Evolutionary conservation across 805 yeast species (phyloP).

Genomic region (Diddensiella santjacobensis): DNA sequence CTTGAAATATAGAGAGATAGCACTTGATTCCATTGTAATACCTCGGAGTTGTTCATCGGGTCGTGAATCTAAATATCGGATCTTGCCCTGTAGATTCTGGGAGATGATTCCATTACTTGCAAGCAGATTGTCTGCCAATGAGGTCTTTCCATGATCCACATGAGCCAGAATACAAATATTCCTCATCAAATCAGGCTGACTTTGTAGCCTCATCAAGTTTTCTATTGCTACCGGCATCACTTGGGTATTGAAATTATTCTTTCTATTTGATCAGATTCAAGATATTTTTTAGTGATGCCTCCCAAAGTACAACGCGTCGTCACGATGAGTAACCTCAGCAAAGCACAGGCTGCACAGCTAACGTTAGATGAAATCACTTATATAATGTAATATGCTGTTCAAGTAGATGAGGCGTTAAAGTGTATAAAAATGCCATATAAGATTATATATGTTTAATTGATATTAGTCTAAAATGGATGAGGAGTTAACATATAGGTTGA

Average conservation of each 20-base stretch:
- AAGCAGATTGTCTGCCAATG: slow-evolving; percentile 82
- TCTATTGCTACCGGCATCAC: slow-evolving; percentile 54
- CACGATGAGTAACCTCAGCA: no score
- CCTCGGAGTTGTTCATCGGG: slow-evolving; percentile 96
- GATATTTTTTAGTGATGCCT: no score
- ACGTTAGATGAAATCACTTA: no score
- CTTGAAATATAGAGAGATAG: slow-evolving; percentile 87
- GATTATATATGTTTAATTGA: neutral
- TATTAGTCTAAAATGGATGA: neutral
- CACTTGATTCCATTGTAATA: slow-evolving; percentile 96
- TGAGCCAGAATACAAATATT: slow-evolving; percentile 96
- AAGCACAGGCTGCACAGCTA: no score
- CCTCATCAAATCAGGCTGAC: slow-evolving; percentile 64
- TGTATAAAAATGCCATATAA: no score
- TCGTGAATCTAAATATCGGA: slow-evolving; percentile 86
- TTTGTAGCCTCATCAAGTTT: slow-evolving; percentile 63
- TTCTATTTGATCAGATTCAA: no score
- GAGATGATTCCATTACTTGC: slow-evolving; percentile 97
- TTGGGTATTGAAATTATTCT: no score
- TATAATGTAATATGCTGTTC: no score
- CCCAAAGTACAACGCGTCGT: no score
- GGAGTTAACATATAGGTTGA: slow-evolving; percentile 31
- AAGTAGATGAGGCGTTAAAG: no score
- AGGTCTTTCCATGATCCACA: slow-evolving; percentile 98
- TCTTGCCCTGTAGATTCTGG: slow-evolving; percentile 91